Evolutionary conservation across 805 yeast genomes (phyloP), one percentile per base, ranked within the genome.

Genomic region (Wickerhamomyces canadensis): DNA sequence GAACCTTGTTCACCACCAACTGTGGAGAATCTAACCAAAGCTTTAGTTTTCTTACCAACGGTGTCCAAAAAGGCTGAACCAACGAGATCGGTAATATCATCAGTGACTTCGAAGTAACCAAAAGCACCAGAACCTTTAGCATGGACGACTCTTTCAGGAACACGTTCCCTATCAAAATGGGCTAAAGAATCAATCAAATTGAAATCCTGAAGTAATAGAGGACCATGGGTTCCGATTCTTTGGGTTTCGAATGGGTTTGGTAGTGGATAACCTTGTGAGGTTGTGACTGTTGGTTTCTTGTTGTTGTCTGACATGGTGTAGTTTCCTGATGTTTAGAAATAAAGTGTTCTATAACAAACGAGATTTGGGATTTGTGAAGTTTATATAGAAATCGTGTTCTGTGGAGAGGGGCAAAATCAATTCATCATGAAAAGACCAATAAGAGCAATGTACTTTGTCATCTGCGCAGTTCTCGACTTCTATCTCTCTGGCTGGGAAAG

Each of bases 111-210:
- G 58, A 87, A 87, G 48, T 70, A 74, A 48, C 95, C 95, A 58
- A 70, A 84, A 9, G 95, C 95, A 56, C 96, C 96, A 12, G 89
- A 83, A 49, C 95, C 96, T 60, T 86, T 86, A 37, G 96, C 96
- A 57, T 86, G 96, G 25, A 87, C 95, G 40, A 86, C 95, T 64
- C 96, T 73, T 66, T 87, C 95, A 11, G 95, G 95, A 47, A 86
- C 82, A 62, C 95, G 70, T 64, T 86, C 96, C 49, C 95, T 72
- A 64, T 84, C 94, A 53, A 86, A 86, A 61, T 85, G 95, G 16
- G 95, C 89, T 40, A 86, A 62, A 3, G 86, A 73, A 54, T 86
- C 95, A 51, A 86, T 71, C 62, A 86, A 65, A 57, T 79, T 79
- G 64, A 83, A 80, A 59, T 86, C 95, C 59, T 86, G 95, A 52